phyloP scores from a whole-genome alignment of 371 early-diverging fungal genomes.

The Circinella minor region DNA sequence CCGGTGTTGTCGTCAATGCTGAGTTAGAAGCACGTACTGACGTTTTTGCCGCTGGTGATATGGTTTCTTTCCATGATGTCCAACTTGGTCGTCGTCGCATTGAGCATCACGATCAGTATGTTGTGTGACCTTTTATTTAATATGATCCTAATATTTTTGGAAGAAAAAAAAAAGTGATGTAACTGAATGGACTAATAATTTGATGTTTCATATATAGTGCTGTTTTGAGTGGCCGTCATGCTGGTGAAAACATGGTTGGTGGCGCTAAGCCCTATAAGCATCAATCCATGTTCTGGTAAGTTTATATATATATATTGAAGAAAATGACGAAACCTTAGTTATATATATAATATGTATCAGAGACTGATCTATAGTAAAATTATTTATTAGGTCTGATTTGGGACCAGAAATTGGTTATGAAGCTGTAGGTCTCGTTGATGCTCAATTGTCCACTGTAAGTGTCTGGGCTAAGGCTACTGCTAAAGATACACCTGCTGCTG shows the following conservation, averaged over 20 bases:
- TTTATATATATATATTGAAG: background rate
- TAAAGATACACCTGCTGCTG: conserved; percentile 52
- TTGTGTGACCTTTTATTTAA: background rate
- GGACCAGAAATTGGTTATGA: conserved; percentile 81
- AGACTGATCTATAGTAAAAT: background rate
- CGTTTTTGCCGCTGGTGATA: conserved; percentile 81
- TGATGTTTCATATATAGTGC: conserved; percentile 39
- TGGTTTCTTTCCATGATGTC: conserved; percentile 76
- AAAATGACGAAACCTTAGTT: background rate
- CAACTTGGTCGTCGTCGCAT: conserved; percentile 78
- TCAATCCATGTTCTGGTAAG: conserved; percentile 80
- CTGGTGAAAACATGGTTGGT: conserved; percentile 77
- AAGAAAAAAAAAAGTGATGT: too few relatives aligned
- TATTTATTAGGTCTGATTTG: conserved; percentile 54
- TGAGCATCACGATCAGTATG: conserved; percentile 74
- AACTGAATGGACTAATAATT: background rate
- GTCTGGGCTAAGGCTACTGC: conserved; percentile 74
- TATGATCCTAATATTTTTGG: too few relatives aligned
- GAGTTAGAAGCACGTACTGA: conserved; percentile 76
- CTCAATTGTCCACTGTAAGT: conserved; percentile 69
- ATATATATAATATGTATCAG: background rate
- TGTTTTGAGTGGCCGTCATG: conserved; percentile 71
- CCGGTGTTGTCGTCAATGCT: conserved; percentile 78
- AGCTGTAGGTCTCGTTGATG: conserved; percentile 75
- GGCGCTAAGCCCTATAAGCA: conserved; percentile 67